Evolutionary conservation across 164 flowering plant species (phyloP).

Genomic region (Dillenia turbinata): DNA sequence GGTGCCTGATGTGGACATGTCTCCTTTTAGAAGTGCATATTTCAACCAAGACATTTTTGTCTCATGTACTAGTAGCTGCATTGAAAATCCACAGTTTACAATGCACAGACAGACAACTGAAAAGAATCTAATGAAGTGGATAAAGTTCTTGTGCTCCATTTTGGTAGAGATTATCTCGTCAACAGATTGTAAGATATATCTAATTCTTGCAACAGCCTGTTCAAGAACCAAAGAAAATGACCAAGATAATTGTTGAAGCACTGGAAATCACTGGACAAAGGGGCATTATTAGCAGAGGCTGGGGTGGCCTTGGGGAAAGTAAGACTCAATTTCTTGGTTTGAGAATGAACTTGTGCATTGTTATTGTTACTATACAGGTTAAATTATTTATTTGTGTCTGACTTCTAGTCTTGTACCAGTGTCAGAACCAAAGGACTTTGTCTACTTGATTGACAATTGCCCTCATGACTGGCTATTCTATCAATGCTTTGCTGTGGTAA

Average conservation of each 20-base stretch:
- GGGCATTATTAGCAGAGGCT: constrained; percentile 68
- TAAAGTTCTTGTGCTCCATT: too few species aligned
- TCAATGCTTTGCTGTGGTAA: constrained; percentile 58
- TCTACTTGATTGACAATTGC: constrained; percentile 51
- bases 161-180: too few species aligned
- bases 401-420: constrained; percentile 23
- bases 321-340: constrained; percentile 9
- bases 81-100: too few species aligned
- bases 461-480: constrained; percentile 69
- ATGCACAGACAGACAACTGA: too few species aligned
- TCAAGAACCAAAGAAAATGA: constrained; percentile 56
- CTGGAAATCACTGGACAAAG: constrained; percentile 48
- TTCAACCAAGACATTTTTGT: too few species aligned
- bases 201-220: constrained; percentile 36
- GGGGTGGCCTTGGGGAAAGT: constrained; percentile 72
- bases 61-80: too few species aligned
- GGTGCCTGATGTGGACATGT: too few species aligned
- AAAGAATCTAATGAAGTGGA: too few species aligned
- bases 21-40: too few species aligned
- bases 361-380: neutral
- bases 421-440: constrained; percentile 45
- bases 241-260: constrained; percentile 46
- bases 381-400: neutral
- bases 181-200: too few species aligned
- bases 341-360: neutral